Conservation (phyloP, 2,329 filamentous ascomycete species). For the Cladosporium velox region DNA sequence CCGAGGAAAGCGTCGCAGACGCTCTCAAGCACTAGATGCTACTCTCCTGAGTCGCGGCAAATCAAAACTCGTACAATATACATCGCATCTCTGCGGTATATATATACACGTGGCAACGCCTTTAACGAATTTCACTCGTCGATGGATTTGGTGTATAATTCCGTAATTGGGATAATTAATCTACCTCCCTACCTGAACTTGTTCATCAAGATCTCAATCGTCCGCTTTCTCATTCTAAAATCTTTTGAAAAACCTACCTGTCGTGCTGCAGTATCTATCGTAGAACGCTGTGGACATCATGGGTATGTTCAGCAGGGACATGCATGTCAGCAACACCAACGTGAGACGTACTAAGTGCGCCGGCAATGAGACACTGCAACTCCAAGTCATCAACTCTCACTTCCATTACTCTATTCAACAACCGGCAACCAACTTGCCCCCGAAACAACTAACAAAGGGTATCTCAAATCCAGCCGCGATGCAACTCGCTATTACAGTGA, state of each 20-base stretch:
- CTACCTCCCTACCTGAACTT: neutral
- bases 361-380: neutral
- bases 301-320: too few species aligned
- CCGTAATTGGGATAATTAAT: neutral
- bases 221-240: too few species aligned
- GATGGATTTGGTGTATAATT: neutral
- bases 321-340: too few species aligned
- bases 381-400: neutral
- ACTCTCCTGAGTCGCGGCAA: neutral
- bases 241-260: too few species aligned
- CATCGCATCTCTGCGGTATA: neutral
- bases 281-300: too few species aligned
- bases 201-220: neutral
- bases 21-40: neutral
- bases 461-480: constrained; percentile 11
- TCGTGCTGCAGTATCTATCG: too few species aligned
- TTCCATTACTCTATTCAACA: neutral
- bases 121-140: neutral
- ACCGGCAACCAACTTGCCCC: neutral
- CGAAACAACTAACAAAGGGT: neutral
- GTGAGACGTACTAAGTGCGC: too few species aligned
- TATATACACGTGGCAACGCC: neutral
- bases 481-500: neutral
- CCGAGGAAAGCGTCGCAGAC: neutral
- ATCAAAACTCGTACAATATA: neutral